phyloP scores from a whole-genome alignment of 768 basidiomycete genomes.

The Suillus clintonianus region DNA sequence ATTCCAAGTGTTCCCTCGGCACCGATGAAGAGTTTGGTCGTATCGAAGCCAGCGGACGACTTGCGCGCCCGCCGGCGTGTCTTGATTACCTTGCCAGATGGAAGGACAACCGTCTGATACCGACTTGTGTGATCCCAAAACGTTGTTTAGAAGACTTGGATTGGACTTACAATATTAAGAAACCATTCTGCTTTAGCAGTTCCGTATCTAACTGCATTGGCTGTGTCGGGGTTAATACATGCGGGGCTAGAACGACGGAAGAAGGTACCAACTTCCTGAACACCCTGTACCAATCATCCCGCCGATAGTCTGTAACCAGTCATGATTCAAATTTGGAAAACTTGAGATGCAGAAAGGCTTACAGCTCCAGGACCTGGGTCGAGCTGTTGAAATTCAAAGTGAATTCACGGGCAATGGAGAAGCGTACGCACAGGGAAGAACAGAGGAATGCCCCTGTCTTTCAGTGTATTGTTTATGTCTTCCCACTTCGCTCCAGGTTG shows the following conservation, averaged over 20 bases:
- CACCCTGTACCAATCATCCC: conserved; percentile 91
- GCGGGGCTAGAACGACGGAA: background rate
- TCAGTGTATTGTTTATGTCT: conserved; percentile 70
- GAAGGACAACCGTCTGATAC: conserved; percentile 77
- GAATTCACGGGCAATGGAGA: background rate
- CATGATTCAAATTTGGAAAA: background rate
- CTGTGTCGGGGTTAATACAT: conserved; percentile 32
- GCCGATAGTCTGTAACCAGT: conserved; percentile 63
- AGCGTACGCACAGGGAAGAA: conserved; percentile 78
- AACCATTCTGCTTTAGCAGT: conserved; percentile 91
- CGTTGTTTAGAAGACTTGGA: conserved; percentile 1
- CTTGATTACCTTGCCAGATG: conserved; percentile 84
- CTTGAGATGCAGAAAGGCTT: conserved; percentile 20
- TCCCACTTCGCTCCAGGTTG: conserved; percentile 82
- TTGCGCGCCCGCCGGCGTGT: conserved; percentile 80
- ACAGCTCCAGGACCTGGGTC: conserved; percentile 76
- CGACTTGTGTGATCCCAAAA: conserved; percentile 35
- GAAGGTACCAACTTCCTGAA: conserved; percentile 64
- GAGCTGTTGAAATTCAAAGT: conserved; percentile 40
- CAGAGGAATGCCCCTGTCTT: conserved; percentile 68
- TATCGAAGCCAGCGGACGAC: conserved; percentile 85
- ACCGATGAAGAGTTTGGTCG: conserved; percentile 86
- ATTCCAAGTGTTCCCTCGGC: conserved; percentile 90
- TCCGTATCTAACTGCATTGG: conserved; percentile 83
- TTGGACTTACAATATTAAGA: conserved; percentile 63